Conservation (phyloP, 495 filamentous ascomycete genomes). For the Neurospora cerealis region DNA sequence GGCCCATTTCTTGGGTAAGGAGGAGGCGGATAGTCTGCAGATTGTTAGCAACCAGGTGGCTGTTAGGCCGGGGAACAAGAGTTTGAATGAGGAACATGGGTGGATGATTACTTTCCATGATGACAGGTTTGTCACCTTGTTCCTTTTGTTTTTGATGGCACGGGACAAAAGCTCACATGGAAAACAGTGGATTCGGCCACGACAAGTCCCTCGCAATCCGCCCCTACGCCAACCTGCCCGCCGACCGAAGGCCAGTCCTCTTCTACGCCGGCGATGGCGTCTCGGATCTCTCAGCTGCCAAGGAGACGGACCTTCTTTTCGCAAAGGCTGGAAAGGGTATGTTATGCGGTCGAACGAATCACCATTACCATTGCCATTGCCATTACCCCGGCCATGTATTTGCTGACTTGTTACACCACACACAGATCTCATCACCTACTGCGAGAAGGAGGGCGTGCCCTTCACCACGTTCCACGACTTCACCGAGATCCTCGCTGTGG, state of each 20-base stretch:
- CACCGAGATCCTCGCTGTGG: constrained; percentile 58
- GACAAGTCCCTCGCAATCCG: constrained; percentile 87
- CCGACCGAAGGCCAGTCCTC: constrained; percentile 55
- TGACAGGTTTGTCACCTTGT: constrained; percentile 48
- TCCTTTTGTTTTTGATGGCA: no score
- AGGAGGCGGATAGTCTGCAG: constrained; percentile 60
- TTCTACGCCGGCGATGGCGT: constrained; percentile 90
- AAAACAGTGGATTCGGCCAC: constrained; percentile 62
- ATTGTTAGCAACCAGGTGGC: constrained; percentile 79
- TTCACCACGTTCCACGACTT: constrained; percentile 78
- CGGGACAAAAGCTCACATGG: not conserved
- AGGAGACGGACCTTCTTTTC: constrained; percentile 81
- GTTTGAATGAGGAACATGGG: constrained; percentile 63
- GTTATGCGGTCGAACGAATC: constrained; percentile 8
- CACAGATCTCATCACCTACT: constrained; percentile 72
- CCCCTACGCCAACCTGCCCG: constrained; percentile 65
- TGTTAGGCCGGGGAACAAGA: constrained; percentile 52
- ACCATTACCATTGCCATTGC: not conserved
- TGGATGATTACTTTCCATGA: constrained; percentile 88
- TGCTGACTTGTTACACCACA: constrained; percentile 4
- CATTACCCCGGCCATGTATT: not conserved
- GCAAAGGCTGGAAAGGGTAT: constrained; percentile 83
- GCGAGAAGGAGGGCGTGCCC: constrained; percentile 63
- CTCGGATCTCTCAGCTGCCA: constrained; percentile 77
- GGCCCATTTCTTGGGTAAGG: constrained; percentile 62